A percentile compares a stretch with the other conserved stretches of the same genome.
phyloP scores from a whole-genome alignment of 176 grass and related monocot genomes.

The Dendrocalamus sinicus region DNA sequence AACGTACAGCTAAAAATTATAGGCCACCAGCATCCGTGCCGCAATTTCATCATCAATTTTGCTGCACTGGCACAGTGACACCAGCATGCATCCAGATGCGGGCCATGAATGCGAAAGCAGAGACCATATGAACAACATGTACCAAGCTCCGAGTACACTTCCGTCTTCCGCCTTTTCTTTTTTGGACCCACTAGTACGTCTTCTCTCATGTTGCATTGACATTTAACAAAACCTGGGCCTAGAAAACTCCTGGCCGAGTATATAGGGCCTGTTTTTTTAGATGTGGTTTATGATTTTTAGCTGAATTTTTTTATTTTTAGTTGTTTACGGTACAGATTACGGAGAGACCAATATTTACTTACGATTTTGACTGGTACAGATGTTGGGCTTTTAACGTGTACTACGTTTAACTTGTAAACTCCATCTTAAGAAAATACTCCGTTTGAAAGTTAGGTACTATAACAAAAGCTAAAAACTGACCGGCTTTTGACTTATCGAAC shows the following conservation, averaged over 20 bases:
- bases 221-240: background rate
- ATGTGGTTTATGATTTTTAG: too few relatives aligned
- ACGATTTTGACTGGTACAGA: too few relatives aligned
- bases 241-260: background rate
- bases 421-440: too few relatives aligned
- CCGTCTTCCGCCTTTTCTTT: background rate
- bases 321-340: too few relatives aligned
- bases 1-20: background rate
- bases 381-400: too few relatives aligned
- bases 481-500: too few relatives aligned
- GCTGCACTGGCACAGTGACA: slow-evolving; percentile 27
- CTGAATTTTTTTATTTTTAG: too few relatives aligned
- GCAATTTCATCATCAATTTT: background rate
- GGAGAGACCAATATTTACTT: too few relatives aligned
- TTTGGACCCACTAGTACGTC: background rate
- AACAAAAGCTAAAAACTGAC: too few relatives aligned
- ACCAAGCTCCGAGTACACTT: background rate
- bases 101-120: slow-evolving; percentile 31
- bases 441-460: too few relatives aligned
- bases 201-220: background rate
- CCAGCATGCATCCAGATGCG: slow-evolving; percentile 14
- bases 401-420: too few relatives aligned
- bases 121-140: background rate
- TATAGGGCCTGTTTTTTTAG: too few relatives aligned
- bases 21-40: background rate